Conservation (phyloP, 2,329 filamentous ascomycete species). For the Claviceps paspali region DNA sequence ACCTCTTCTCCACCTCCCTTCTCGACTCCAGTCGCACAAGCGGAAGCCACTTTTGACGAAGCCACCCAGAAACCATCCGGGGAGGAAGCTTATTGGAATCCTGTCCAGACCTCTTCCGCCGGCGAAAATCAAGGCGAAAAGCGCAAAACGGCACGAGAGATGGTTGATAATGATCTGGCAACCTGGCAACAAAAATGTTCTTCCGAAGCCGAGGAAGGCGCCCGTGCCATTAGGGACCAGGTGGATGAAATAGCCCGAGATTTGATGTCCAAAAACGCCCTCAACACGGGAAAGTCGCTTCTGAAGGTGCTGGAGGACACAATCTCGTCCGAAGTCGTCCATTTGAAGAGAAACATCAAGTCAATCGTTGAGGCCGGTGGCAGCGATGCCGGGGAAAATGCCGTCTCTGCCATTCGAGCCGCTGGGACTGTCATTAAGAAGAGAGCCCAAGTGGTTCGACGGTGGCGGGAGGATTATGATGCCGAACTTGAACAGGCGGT, state of each 20-base stretch:
- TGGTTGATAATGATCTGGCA: constrained; percentile 62
- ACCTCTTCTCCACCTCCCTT: constrained; percentile 17
- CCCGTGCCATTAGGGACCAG: constrained; percentile 54
- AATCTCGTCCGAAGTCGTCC: constrained; percentile 45
- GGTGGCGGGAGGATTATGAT: constrained; percentile 62
- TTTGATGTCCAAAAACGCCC: constrained; percentile 48
- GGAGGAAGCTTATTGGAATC: constrained; percentile 13
- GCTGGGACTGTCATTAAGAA: constrained; percentile 62
- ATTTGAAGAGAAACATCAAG: constrained; percentile 53
- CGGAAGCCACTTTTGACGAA: constrained; percentile 11
- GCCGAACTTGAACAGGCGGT: constrained; percentile 53
- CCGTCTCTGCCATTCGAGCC: constrained; percentile 39
- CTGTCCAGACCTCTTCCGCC: constrained; percentile 29
- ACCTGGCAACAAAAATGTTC: constrained; percentile 83
- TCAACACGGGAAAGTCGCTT: constrained; percentile 49
- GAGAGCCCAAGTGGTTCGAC: constrained; percentile 59
- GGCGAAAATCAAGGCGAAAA: constrained; percentile 35
- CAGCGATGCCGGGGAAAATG: constrained; percentile 25
- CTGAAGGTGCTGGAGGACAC: constrained; percentile 54
- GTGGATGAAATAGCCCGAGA: constrained; percentile 40
- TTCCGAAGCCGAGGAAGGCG: constrained; percentile 69
- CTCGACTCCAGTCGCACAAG: constrained; percentile 10
- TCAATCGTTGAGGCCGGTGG: constrained; percentile 37
- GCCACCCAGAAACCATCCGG: constrained; percentile 12
- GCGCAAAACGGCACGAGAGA: constrained; percentile 44